These are phyloP conservation scores for Metschnikowia santaceciliae DNA, from an alignment of 805 yeast genomes.

Conservation along the genomic window DNA sequence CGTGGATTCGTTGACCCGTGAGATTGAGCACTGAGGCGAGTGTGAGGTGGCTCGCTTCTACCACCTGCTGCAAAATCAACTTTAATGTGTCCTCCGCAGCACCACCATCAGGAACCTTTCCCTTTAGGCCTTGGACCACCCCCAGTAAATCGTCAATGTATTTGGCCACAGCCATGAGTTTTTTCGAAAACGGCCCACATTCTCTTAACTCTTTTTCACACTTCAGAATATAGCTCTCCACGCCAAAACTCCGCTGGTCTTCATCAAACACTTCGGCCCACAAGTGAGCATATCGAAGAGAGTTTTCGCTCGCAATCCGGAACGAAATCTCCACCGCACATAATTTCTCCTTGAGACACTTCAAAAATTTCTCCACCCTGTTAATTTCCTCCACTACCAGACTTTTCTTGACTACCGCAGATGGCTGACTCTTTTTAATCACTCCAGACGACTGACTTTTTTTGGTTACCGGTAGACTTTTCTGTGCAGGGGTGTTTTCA, in stretches of 20 bases:
- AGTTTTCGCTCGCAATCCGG: neutral
- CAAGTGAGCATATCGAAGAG: neutral
- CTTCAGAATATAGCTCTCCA: constrained; percentile 9
- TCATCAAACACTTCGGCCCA: neutral
- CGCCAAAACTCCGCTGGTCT: constrained; percentile 1
- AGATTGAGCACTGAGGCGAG: neutral
- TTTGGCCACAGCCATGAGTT: neutral
- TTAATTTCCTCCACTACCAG: neutral
- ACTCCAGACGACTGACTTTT: too few species aligned
- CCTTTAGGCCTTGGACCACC: neutral
- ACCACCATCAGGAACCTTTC: neutral
- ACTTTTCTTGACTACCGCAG: neutral
- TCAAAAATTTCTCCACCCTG: neutral
- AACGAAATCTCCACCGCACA: neutral
- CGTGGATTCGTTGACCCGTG: neutral
- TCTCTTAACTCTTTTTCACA: constrained; percentile 7
- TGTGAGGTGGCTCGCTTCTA: neutral
- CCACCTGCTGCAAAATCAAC: constrained; percentile 1
- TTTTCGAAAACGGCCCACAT: neutral
- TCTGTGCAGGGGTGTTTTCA: neutral
- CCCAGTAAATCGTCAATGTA: neutral
- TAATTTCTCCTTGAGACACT: neutral
- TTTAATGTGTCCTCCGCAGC: neutral
- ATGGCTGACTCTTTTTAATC: too few species aligned
- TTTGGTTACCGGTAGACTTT: neutral